Conservation (phyloP, 495 filamentous ascomycete species). For the Astrothelium macrocarpum region DNA sequence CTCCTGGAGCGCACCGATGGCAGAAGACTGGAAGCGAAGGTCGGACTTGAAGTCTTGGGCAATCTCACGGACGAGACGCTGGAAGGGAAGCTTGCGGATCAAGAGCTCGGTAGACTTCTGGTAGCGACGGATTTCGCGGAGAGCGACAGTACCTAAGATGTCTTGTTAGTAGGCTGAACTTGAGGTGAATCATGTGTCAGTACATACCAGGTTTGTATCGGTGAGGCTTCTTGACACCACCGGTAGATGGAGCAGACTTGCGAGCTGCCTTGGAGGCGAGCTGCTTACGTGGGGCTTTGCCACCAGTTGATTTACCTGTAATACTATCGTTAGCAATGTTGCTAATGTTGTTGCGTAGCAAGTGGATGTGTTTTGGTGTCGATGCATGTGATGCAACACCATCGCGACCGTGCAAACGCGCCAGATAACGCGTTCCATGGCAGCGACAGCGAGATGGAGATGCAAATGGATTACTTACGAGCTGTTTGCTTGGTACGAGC, state of each 20-base stretch:
- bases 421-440: slow-evolving; percentile 9
- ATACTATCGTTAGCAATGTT: slow-evolving; percentile 21
- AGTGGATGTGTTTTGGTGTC: slow-evolving; percentile 13
- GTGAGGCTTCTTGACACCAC: slow-evolving; percentile 99
- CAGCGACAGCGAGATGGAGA: slow-evolving; percentile 9
- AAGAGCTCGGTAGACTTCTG: slow-evolving; percentile 99
- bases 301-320: slow-evolving; percentile 92
- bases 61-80: slow-evolving; percentile 99
- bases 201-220: slow-evolving; percentile 94
- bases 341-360: slow-evolving; percentile 28
- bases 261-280: slow-evolving; percentile 79
- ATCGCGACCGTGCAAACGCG: slow-evolving; percentile 10
- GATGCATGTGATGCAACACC: slow-evolving; percentile 20
- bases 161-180: slow-evolving; percentile 29
- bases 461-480: slow-evolving; percentile 51
- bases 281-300: slow-evolving; percentile 98
- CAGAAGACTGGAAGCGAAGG: slow-evolving; percentile 98
- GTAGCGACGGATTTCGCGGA: slow-evolving; percentile 99
- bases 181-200: slow-evolving; percentile 8
- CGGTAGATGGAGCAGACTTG: slow-evolving; percentile 65
- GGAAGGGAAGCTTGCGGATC: slow-evolving; percentile 99
- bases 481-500: slow-evolving; percentile 99
- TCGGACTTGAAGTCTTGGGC: slow-evolving; percentile 99
- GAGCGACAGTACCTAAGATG: slow-evolving; percentile 83
- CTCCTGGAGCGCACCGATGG: slow-evolving; percentile 99